Evolutionary conservation across 257 asterid species (phyloP).

Genomic region (Solanum ahanhuiri): DNA sequence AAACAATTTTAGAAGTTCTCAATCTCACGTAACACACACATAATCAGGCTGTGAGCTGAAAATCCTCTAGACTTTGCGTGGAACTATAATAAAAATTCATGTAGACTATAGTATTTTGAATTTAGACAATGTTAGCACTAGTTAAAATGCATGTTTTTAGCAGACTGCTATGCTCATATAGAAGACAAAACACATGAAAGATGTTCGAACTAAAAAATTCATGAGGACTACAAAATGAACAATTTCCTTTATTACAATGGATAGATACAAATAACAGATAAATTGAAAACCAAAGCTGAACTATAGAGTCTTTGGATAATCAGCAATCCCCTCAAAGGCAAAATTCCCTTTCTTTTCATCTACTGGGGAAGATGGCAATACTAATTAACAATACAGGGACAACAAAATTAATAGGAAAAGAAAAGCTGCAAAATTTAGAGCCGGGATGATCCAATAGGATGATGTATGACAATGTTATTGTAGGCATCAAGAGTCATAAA

Average conservation of each 20-base stretch:
- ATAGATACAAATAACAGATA: background rate
- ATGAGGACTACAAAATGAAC: background rate
- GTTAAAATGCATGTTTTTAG: background rate
- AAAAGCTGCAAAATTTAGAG: constrained; percentile 20
- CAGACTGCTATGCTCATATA: background rate
- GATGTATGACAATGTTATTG: constrained; percentile 55
- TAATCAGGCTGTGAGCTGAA: background rate
- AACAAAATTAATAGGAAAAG: background rate
- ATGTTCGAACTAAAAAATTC: background rate
- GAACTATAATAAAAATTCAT: background rate
- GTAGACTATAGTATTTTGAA: background rate
- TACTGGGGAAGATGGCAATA: background rate
- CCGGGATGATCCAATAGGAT: constrained; percentile 43
- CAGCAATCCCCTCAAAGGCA: background rate
- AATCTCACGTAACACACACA: background rate
- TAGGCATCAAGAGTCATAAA: constrained; percentile 83
- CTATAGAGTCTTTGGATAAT: background rate
- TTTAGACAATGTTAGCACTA: background rate
- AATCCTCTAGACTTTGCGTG: background rate
- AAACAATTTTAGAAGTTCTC: background rate
- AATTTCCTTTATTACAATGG: background rate
- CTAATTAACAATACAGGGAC: background rate
- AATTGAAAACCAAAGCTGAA: background rate
- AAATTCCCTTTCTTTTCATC: background rate
- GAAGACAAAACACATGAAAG: background rate